These are phyloP conservation scores for Claviceps sorghi DNA, from an alignment of 2,329 filamentous ascomycete species.

Conservation along the genomic window DNA sequence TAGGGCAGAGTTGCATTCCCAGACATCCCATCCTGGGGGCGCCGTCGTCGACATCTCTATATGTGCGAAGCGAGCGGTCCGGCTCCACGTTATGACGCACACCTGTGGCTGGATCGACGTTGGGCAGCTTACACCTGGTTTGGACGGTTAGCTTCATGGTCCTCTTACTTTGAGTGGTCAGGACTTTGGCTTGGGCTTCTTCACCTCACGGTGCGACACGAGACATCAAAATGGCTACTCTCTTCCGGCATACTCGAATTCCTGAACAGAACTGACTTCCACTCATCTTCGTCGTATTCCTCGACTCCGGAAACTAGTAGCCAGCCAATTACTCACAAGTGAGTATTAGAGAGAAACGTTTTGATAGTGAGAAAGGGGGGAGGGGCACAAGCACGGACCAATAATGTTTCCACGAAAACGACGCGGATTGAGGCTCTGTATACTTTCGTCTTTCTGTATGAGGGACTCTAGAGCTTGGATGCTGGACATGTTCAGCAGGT, in stretches of 20 bases:
- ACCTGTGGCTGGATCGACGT: constrained; percentile 50
- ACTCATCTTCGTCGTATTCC: constrained; percentile 55
- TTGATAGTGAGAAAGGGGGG: too few relatives aligned
- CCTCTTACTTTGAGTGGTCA: background rate
- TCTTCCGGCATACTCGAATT: constrained; percentile 16
- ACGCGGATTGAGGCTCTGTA: constrained; percentile 41
- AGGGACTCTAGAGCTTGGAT: constrained; percentile 44
- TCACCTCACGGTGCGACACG: constrained; percentile 50
- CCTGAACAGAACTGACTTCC: constrained; percentile 46
- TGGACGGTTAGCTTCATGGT: background rate
- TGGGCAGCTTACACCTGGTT: constrained; percentile 52
- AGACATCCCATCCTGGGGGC: constrained; percentile 42
- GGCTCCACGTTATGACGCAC: constrained; percentile 40
- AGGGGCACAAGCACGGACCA: constrained; percentile 22
- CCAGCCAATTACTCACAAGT: background rate
- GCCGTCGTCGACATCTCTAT: constrained; percentile 46
- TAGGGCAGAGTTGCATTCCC: constrained; percentile 51
- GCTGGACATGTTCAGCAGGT: constrained; percentile 51
- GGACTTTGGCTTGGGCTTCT: constrained; percentile 20
- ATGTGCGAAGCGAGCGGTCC: constrained; percentile 41
- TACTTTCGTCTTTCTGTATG: constrained; percentile 33
- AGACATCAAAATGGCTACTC: constrained; percentile 32
- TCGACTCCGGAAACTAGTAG: constrained; percentile 43
- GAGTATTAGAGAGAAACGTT: background rate
- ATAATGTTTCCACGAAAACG: constrained; percentile 63